Evolutionary conservation across 1,139 yeast genomes (phyloP), one percentile per base, ranked within the genome.

Genomic region (Arxiozyma slooffiae): DNA sequence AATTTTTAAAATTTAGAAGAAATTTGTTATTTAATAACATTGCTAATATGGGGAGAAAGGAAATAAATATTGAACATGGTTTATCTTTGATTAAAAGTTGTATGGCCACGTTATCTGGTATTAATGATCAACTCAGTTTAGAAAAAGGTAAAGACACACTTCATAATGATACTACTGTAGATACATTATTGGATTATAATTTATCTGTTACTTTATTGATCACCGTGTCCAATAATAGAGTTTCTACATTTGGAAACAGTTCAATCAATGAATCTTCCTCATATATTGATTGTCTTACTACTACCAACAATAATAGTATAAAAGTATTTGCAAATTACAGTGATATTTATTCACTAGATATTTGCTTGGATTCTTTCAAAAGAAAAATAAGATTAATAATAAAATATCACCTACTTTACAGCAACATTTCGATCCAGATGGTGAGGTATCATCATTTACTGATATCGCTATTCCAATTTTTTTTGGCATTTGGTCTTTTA

Each of bases 401-500:
- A 78, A 75, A 57, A 77, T 80, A 1, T 73, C 73, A 57, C 82
- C 85, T 11, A 77, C 84, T 0, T 62, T 81, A 53, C 86, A 81
- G 58, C 82, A 79, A 53, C 81, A 72, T 56, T 81, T 79, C 59
- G 72, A 74, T 26, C 74, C 83, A 0, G 87, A 87, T 2, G 72
- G 80, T 44, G 67, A 67, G 43, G 80, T 82, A 44, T 64, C 71
- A 41, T 64, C 72, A n/a, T 68, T 80, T 41, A 46, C 56, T 75
- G 2, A 70, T 83, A 23, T 74, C 78, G 0, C 72, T 79, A 38
- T 62, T 83, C 51, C 88, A 80, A 57, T 81, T 82, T 62, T 87
- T 82, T 60, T 71, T 75, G 41, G 89, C 89, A 16, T 82, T 81
- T 64, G 88, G 88, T 2, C 79, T 80, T 1, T 63, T 82, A 67